Evolutionary conservation across 2,329 filamentous ascomycete genomes (phyloP).

Genomic region (Pseudocercospora fuligena): DNA sequence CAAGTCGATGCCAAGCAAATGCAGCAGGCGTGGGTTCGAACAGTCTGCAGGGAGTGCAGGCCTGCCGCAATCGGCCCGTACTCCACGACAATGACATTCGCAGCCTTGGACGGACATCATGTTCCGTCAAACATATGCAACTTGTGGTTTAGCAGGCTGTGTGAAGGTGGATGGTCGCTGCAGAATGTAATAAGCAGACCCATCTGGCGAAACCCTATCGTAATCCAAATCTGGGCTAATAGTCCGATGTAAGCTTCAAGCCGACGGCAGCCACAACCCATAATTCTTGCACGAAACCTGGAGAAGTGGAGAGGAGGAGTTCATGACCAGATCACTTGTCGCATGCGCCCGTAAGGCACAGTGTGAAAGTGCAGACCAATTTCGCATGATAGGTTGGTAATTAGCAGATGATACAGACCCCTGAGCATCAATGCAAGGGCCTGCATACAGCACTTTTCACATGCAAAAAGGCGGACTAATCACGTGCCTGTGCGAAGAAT

Average conservation of each 20-base stretch:
- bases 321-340: background rate
- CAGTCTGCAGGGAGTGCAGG: too few species aligned
- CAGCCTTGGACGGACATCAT: background rate
- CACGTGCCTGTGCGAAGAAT: background rate
- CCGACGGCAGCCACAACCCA: background rate
- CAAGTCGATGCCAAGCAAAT: too few species aligned
- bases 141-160: background rate
- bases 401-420: background rate
- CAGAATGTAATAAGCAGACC: too few species aligned
- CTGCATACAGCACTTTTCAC: background rate
- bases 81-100: too few species aligned
- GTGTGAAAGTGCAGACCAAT: too few species aligned
- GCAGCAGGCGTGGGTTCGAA: too few species aligned
- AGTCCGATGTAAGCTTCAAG: background rate
- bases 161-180: too few species aligned
- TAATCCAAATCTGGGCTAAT: too few species aligned
- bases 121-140: background rate
- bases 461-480: background rate
- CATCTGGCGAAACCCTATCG: too few species aligned
- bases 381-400: background rate
- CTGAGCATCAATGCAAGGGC: slow-evolving; percentile 1
- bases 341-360: too few species aligned
- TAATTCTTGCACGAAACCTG: background rate
- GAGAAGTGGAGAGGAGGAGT: background rate
- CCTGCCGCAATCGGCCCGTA: too few species aligned